These are phyloP conservation scores for Populus simonii DNA, from an alignment of 345 rosid species.

Conservation along the genomic window DNA sequence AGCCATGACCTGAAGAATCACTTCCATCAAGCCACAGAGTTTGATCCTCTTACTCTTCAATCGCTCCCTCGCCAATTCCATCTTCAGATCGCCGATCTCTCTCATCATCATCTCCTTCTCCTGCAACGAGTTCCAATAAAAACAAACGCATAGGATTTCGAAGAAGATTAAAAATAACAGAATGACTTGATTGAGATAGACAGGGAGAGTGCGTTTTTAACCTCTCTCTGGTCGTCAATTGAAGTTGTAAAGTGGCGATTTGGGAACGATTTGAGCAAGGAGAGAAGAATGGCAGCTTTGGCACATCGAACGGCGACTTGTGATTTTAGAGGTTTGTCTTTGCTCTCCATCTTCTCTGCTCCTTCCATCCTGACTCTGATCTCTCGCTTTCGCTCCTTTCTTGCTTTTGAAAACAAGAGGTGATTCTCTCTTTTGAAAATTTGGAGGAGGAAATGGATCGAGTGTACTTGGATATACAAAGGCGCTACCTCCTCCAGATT, in stretches of 20 bases:
- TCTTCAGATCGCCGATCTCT: constrained; percentile 20
- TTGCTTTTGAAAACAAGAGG: no score
- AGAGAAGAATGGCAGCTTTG: constrained; percentile 19
- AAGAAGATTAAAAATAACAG: neutral
- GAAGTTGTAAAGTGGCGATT: constrained; percentile 1
- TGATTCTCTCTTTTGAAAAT: no score
- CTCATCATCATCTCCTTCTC: constrained; percentile 19
- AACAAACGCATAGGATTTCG: neutral
- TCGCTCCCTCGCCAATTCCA: constrained; percentile 30
- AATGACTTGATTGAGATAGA: neutral
- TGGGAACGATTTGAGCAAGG: constrained; percentile 14
- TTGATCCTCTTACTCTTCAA: constrained; percentile 23
- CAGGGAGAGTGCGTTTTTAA: neutral
- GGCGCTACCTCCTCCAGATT: no score
- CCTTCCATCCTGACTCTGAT: constrained; percentile 1
- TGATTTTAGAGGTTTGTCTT: constrained; percentile 13
- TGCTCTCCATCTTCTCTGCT: constrained; percentile 6
- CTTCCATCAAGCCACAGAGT: constrained; percentile 24
- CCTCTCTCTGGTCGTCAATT: constrained; percentile 11
- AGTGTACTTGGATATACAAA: no score
- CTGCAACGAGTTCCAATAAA: neutral
- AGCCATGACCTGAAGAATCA: constrained; percentile 21
- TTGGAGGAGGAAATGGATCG: no score
- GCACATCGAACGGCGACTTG: constrained; percentile 27
- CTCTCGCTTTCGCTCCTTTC: neutral